Evolutionary conservation across 345 rosid genomes (phyloP).

Genomic region (Bruguiera parviflora): DNA sequence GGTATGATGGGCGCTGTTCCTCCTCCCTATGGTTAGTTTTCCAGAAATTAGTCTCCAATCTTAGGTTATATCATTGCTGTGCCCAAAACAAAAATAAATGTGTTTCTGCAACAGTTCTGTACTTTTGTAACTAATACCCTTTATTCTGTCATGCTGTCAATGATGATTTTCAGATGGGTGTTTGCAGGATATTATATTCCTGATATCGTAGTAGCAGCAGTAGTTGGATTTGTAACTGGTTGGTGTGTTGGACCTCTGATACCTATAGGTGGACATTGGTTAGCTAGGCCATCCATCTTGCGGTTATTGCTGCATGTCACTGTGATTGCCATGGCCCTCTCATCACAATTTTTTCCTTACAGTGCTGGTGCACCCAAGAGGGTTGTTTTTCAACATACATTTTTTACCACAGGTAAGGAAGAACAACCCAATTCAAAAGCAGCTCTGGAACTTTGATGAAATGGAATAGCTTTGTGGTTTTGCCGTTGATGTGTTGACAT

Average conservation of each 20-base stretch:
- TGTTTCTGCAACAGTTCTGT: neutral
- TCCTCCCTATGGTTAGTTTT: conserved; percentile 84
- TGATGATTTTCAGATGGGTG: conserved; percentile 14
- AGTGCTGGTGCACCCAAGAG: conserved; percentile 87
- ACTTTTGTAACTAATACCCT: neutral
- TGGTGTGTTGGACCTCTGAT: conserved; percentile 81
- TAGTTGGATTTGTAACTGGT: conserved; percentile 63
- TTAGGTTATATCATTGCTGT: too few species aligned
- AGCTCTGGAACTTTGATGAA: conserved; percentile 5
- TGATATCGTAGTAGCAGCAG: conserved; percentile 70
- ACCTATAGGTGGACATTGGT: conserved; percentile 72
- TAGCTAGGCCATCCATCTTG: conserved; percentile 71
- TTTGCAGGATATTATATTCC: conserved; percentile 71
- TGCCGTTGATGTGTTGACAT: neutral
- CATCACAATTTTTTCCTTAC: conserved; percentile 91
- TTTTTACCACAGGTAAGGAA: conserved; percentile 63
- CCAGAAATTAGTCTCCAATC: conserved; percentile 10
- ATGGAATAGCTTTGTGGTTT: neutral
- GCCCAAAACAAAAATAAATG: too few species aligned
- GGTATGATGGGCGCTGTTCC: conserved; percentile 95
- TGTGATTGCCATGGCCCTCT: conserved; percentile 70
- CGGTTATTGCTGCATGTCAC: conserved; percentile 63
- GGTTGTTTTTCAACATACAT: conserved; percentile 78
- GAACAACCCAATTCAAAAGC: neutral
- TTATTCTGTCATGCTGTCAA: neutral